Evolutionary conservation across 2,329 filamentous ascomycete species (phyloP), one percentile per base, ranked within the genome.

Genomic region (Waltergamsia citrina): DNA sequence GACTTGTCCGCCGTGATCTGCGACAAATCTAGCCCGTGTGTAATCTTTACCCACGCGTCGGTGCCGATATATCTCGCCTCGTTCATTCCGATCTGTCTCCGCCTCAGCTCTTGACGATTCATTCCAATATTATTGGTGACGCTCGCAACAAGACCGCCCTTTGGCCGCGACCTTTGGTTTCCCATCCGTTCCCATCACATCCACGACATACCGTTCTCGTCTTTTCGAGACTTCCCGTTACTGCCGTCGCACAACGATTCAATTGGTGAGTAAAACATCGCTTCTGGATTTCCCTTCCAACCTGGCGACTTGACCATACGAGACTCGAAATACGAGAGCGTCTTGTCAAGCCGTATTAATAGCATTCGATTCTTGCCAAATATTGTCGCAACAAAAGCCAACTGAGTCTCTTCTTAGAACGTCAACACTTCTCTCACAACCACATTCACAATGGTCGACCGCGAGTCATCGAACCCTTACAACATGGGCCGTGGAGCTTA

Each of bases 401-500:
- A 28, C 12, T 28, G 11, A 28, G 14, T 16, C 11, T 7, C 7
- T 8, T 8, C 18, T 7, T 15, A 28, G 26, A 28, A 17, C 26
- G 6, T 15, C 6, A 11, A 31, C 3, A 4, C 3, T 15, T 6
- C 15, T 29, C 35, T 29, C 33, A 30, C 19, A 9, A 25, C 15
- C 19, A 20, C 36, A 40, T 37, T 41, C 48, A 59, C 41, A 41
- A 65, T 65, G 61, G 42, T 58, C 41, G 46, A 53, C 41, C 41
- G 46, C 38, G 49, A 48, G 38, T 50, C 51, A 33, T 50, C 52
- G 39, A 50, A 43, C 40, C 48, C 50, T 32, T 50, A 44, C 53
- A 65, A 69, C 50, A 67, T 68, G 62, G 67, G 63, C 40, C 59
- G 67, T 38, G 66, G 67, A 38, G 66, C 64, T 42, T 71, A 71